Evolutionary conservation across 352 stramenopile species (phyloP).

Genomic region (Plasmopara viticola): DNA sequence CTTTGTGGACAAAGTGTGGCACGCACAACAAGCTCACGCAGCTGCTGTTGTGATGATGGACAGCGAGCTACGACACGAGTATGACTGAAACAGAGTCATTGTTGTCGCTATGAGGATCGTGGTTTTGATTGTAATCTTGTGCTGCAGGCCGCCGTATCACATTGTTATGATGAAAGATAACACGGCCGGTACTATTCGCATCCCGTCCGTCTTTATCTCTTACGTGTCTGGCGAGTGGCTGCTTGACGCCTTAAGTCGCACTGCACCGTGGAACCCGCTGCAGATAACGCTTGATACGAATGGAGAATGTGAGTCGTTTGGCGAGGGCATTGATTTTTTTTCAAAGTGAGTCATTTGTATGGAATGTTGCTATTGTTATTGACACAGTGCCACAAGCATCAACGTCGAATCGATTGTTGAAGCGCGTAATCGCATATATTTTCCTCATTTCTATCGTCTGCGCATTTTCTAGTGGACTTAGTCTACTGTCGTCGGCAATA

Average conservation of each 20-base stretch:
- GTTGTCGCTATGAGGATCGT: not conserved
- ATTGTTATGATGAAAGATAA: conserved; percentile 86
- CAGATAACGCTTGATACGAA: conserved; percentile 47
- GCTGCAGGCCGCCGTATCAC: conserved; percentile 52
- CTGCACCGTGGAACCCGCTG: conserved; percentile 49
- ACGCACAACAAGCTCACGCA: conserved; percentile 57
- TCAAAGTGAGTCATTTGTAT: not conserved
- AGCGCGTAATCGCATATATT: conserved; percentile 65
- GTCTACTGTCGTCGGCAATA: conserved; percentile 55
- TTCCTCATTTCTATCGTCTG: conserved; percentile 76
- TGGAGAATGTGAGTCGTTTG: conserved; percentile 50
- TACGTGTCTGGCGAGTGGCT: conserved; percentile 59
- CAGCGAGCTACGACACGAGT: conserved; percentile 49
- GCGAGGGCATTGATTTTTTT: not conserved
- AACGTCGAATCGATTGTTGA: conserved; percentile 53
- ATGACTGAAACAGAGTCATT: conserved; percentile 6
- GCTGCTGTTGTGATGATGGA: conserved; percentile 74
- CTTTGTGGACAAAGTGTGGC: conserved; percentile 51
- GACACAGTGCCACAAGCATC: conserved; percentile 44
- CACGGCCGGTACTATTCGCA: conserved; percentile 50
- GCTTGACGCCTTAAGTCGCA: conserved; percentile 27
- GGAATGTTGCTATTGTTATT: conserved; percentile 1
- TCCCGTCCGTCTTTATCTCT: conserved; percentile 69
- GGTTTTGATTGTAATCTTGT: conserved; percentile 1
- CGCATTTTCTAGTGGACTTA: conserved; percentile 68